Base-by-base conservation (phyloP, 768 basidiomycete genomes). In the Trametes coccinea region DNA sequence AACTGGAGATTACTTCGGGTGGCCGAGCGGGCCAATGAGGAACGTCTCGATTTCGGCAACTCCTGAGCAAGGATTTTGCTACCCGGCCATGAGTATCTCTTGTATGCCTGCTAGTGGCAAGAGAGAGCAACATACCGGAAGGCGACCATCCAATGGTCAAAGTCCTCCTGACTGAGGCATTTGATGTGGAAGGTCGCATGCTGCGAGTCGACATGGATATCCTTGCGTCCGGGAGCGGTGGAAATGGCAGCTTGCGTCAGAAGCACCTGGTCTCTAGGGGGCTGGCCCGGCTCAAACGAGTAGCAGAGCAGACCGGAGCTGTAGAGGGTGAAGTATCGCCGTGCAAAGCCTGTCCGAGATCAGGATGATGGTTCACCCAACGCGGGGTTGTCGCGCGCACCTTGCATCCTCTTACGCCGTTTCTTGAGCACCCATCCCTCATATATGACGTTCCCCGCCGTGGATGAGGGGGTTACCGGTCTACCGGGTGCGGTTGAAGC, bases 381-480 rank as follows among this genome's bases (percentile, higher is more conserved):
- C 33, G n/a, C 45, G 8, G 49, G 45, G n/a, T 27, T 5, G 22
- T 45, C 43, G 41, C 56, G 58, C 74, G 52, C 66, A 87, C 92
- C 92, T 78, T 93, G 92, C 88, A 93, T 87, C 77, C 84, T 91
- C 80, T 91, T 92, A 65, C 92, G 79, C 66, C 92, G 79, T 76
- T 94, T 94, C 78, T 93, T 93, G 62, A 93, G 79, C 5, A 93
- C 75, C 90, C 90, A 93, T 76, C 92, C 92, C 67, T 90, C 81
- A 53, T 76, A 79, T 4, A 89, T 64, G 52, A 85, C 69, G 33
- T 66, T 68, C 29, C 44, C 39, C 5, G 59, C 43, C 3, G 47
- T 34, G 6, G 56, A 46, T 0, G 52, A 29, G 5, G 66, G 57
- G 1, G 63, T 59, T 17, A 66, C 17, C 30, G 66, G 58, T 10